Evolutionary conservation across 768 basidiomycete genomes (phyloP).

Genomic region (Mycena latifolia): DNA sequence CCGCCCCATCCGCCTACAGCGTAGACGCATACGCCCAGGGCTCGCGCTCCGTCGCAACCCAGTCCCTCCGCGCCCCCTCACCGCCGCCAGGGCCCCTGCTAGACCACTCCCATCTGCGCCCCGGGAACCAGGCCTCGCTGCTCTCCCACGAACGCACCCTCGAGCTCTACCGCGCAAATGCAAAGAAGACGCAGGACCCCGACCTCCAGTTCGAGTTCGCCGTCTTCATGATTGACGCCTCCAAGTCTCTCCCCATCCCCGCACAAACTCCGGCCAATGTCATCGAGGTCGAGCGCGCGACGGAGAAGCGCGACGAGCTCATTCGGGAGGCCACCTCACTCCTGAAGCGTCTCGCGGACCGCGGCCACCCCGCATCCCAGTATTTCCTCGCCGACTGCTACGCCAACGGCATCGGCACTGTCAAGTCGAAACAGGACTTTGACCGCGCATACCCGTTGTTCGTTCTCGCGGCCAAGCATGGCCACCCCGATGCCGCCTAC

Average conservation of each 20-base stretch:
- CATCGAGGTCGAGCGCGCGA: slow-evolving; percentile 83
- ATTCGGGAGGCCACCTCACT: slow-evolving; percentile 89
- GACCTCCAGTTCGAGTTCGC: slow-evolving; percentile 99
- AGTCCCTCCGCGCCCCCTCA: slow-evolving; percentile 75
- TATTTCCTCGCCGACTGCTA: slow-evolving; percentile 99
- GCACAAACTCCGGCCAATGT: slow-evolving; percentile 77
- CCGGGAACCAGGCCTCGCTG: slow-evolving; percentile 92
- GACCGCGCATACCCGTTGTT: slow-evolving; percentile 98
- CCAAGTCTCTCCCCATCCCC: slow-evolving; percentile 89
- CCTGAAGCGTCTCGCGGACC: slow-evolving; percentile 91
- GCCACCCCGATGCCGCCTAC: slow-evolving; percentile 95
- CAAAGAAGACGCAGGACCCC: slow-evolving; percentile 98
- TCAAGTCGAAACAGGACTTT: slow-evolving; percentile 93
- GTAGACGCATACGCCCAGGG: slow-evolving; percentile 43
- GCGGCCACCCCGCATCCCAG: slow-evolving; percentile 94
- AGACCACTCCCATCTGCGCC: slow-evolving; percentile 93
- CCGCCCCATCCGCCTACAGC: slow-evolving; percentile 46
- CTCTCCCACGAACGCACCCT: slow-evolving; percentile 96
- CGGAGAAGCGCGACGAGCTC: slow-evolving; percentile 89
- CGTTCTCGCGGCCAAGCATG: slow-evolving; percentile 95
- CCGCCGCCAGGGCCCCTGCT: slow-evolving; percentile 78
- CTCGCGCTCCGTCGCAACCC: slow-evolving; percentile 49
- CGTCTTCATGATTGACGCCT: slow-evolving; percentile 98
- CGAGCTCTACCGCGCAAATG: slow-evolving; percentile 96
- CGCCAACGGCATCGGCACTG: slow-evolving; percentile 97